Percentiles rank a stretch among this genome's conserved stretches.
Evolutionary conservation across 768 basidiomycete species (phyloP).

Genomic region (Suillus bovinus): DNA sequence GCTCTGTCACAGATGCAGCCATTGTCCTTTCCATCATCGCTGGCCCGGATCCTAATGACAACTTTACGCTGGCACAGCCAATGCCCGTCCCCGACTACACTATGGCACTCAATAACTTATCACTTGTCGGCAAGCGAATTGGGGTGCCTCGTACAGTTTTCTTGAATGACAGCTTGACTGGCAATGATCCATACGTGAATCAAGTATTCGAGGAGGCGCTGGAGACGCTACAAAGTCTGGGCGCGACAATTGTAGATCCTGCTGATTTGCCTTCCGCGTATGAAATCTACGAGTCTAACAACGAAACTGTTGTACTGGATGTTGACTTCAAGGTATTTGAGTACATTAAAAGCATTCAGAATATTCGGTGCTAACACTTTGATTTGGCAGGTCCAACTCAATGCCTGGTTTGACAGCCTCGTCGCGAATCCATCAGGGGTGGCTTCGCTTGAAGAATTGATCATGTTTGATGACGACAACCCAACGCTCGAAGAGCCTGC

Average conservation of each 20-base stretch:
- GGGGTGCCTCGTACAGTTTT: slow-evolving; percentile 49
- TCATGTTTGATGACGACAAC: slow-evolving; percentile 53
- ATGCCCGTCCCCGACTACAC: slow-evolving; percentile 53
- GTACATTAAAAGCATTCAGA: neutral
- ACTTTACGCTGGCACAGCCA: slow-evolving; percentile 56
- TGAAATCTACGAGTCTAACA: slow-evolving; percentile 47
- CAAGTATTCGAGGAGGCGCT: slow-evolving; percentile 42
- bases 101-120: slow-evolving; percentile 48
- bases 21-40: slow-evolving; percentile 56
- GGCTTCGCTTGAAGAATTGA: slow-evolving; percentile 56
- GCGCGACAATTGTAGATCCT: slow-evolving; percentile 58
- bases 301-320: slow-evolving; percentile 55
- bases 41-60: slow-evolving; percentile 54
- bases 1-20: slow-evolving; percentile 56
- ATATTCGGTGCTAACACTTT: neutral
- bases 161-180: slow-evolving; percentile 28
- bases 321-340: slow-evolving; percentile 58
- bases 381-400: slow-evolving; percentile 48
- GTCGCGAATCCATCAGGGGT: slow-evolving; percentile 59
- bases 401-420: slow-evolving; percentile 47
- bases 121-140: slow-evolving; percentile 51
- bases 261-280: slow-evolving; percentile 60
- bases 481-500: slow-evolving; percentile 47
- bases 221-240: slow-evolving; percentile 38
- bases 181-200: slow-evolving; percentile 31